phyloP scores from a whole-genome alignment of 169 alveolate genomes.

The Eimeria zaria region DNA sequence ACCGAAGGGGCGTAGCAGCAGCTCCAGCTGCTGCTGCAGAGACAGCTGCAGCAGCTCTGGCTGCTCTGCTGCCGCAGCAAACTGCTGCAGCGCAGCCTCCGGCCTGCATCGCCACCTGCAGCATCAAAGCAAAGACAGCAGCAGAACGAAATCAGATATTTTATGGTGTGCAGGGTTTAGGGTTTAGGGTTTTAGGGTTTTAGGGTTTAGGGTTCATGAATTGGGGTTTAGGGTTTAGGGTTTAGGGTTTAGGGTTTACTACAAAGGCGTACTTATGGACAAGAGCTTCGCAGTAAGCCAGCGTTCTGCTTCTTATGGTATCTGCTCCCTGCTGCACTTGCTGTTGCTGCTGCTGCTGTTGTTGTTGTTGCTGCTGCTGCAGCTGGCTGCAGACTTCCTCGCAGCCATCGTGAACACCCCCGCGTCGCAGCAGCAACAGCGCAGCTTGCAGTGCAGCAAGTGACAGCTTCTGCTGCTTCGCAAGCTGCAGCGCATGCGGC shows the following conservation, averaged over 20 bases:
- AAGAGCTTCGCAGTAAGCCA: conserved; percentile 20
- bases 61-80: conserved; percentile 17
- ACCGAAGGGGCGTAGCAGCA: conserved; percentile 59
- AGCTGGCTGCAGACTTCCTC: conserved; percentile 31
- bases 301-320: background rate
- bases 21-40: conserved; percentile 48
- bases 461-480: background rate
- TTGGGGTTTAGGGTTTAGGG: background rate
- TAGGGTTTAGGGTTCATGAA: no score
- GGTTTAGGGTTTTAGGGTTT: no score
- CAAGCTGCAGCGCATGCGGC: conserved; percentile 30
- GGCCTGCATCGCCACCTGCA: conserved; percentile 66
- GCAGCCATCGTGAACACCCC: background rate
- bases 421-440: conserved; percentile 38
- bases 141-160: no score
- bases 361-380: conserved; percentile 39
- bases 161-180: no score
- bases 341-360: background rate
- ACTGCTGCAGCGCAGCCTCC: conserved; percentile 30
- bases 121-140: background rate
- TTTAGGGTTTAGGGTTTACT: background rate
- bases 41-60: background rate
- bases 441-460: conserved; percentile 15
- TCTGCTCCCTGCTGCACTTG: background rate
- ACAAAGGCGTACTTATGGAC: background rate